Base-by-base conservation (phyloP, 164 flowering plant genomes). In the Vitis rupestris region DNA sequence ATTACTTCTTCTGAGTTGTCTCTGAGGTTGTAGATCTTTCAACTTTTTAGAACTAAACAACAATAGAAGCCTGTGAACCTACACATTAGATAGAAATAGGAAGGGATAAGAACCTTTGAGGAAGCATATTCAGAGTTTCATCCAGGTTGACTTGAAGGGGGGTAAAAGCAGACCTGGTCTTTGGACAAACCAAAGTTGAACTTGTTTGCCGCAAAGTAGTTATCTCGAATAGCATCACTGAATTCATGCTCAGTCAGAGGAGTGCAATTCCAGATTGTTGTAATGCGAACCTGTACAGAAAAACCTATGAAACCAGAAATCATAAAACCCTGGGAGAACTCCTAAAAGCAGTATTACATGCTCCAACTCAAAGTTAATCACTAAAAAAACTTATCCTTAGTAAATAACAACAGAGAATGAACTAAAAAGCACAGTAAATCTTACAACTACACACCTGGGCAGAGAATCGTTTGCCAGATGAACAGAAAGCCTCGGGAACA, bases 171-270 rank as follows among this genome's bases (percentile, higher is more conserved):
- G 23, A 79, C 65, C 58, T 91, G 97, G 59, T 75, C 72, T 62
- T 76, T 37, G 47, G 91, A 83, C 23, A 91, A 82, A 56, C 84
- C 90, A 70, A 91, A 80, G 37, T 74, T 63, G 73, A 91, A 91
- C 77, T 89, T 91, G 15, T 70, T 44, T 6, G 68, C n/a, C 2
- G 85, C 56, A 73, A 73, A 91, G 72, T 91, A 89, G 58, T 89
- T 91, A 48, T 89, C 92, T 71, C 58, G 74, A 30, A 91, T 84
- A 19, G 85, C 89, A 74, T 66, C 85, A 56, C 74, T 61, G 57
- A 91, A 89, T 15, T 85, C 91, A 69, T 59, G 44, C 73, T 91
- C 92, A 54, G 79, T 50, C 48, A 91, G 84, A 37, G 92, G 94
- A 66, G 54, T n/a, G 66, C 91, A 88, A 17, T 60, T 0, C 94